A percentile compares a stretch with the other conserved stretches of the same genome.
Conservation (phyloP, 805 yeast species). For the Sporopachydermia quercuum region DNA sequence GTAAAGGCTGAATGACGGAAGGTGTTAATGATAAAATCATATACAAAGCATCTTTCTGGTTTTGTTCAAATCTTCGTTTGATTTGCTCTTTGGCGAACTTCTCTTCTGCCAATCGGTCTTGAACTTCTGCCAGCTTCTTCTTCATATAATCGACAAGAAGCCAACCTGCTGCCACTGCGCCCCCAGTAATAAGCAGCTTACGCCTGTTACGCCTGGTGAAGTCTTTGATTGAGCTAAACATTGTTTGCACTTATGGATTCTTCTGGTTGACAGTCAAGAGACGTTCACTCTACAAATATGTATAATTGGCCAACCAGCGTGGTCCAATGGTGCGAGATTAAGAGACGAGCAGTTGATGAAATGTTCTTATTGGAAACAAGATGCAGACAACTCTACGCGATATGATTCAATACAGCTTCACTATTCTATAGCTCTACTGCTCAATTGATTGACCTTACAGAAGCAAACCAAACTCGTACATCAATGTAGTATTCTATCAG, state of each 20-base stretch:
- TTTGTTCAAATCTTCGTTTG: constrained; percentile 73
- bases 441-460: too few species aligned
- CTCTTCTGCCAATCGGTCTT: constrained; percentile 38
- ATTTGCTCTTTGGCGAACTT: constrained; percentile 52
- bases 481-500: too few species aligned
- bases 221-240: constrained; percentile 21
- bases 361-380: constrained; percentile 5
- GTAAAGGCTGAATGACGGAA: constrained; percentile 50
- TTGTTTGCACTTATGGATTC: constrained; percentile 5
- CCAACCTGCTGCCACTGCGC: constrained; percentile 30
- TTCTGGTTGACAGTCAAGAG: not conserved
- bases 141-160: constrained; percentile 28
- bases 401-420: too few species aligned
- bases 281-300: too few species aligned
- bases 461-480: too few species aligned
- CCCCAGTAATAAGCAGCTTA: constrained; percentile 28
- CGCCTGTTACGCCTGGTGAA: constrained; percentile 29
- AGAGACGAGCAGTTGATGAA: too few species aligned
- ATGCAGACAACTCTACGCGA: too few species aligned
- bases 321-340: too few species aligned
- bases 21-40: constrained; percentile 77
- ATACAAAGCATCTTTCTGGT: constrained; percentile 78
- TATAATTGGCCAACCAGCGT: too few species aligned
- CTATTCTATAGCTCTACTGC: too few species aligned
- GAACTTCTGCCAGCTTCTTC: constrained; percentile 32